Evolutionary conservation across 2,329 filamentous ascomycete species (phyloP), one percentile per base, ranked within the genome.

Genomic region (Grosmannia huntii): DNA sequence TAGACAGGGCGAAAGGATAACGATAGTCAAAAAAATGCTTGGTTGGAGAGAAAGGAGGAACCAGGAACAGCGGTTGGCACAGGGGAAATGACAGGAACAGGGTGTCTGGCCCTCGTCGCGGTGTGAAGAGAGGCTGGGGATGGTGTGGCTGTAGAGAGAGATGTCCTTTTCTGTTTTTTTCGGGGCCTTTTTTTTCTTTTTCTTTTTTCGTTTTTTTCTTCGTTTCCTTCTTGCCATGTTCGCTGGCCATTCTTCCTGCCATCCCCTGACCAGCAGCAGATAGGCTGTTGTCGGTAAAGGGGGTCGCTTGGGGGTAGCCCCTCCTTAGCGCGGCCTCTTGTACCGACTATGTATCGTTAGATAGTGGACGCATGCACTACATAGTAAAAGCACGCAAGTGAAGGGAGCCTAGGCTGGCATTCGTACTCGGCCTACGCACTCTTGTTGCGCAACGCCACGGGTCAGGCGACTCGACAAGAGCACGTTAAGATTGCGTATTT

Each of bases 321-420:
- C 36, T 38, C 36, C 12, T n/a, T 53, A 33, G 50, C 50, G 28
- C 50, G 16, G 12, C 36, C 25, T 52, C 28, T 28, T 28, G 28
- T 28, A 28, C 28, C 5, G 28, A 28, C 28, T 28, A 28, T 28
- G 28, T n/a, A n/a, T 28, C 28, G 28, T 28, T n/a, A n/a, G n/a
- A 36, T 33, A 53, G 50, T 53, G 50, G 50, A 53, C 50, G 50
- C 50, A 53, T 23, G 50, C 50, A 53, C 50, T 53, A n/a, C n/a
- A n/a, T n/a, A n/a, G n/a, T n/a, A 51, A 51, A 53, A 53, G 49
- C 50, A 53, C 50, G 50, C 50, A 33, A 53, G 27, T 25, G 5
- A 27, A 10, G 48, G 12, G 9, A 25, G 49, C 31, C 6, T 10
- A 33, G 31, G 31, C 31, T 10, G 9, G 9, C 21, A 51, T 51